These are phyloP conservation scores for Cystoderma amianthinum DNA, from an alignment of 768 basidiomycete species.

Conservation along the genomic window DNA sequence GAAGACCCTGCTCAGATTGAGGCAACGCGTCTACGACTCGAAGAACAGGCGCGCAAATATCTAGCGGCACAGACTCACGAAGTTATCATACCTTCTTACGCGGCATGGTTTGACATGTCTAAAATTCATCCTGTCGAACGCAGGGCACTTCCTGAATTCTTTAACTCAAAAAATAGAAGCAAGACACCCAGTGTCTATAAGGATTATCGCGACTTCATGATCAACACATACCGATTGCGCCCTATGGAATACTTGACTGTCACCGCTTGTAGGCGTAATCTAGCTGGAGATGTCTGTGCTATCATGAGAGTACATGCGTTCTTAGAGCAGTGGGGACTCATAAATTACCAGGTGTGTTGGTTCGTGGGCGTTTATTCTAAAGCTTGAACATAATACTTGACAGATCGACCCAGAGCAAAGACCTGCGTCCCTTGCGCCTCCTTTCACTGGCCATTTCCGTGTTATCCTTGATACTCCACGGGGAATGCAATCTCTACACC, in stretches of 20 bases:
- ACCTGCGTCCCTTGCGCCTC: constrained; percentile 90
- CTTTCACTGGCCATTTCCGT: constrained; percentile 98
- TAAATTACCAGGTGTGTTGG: constrained; percentile 89
- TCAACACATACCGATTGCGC: constrained; percentile 93
- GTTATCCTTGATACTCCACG: constrained; percentile 96
- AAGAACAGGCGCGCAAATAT: constrained; percentile 88
- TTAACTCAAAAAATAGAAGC: constrained; percentile 88
- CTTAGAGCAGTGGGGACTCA: constrained; percentile 96
- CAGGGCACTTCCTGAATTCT: constrained; percentile 94
- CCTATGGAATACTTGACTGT: constrained; percentile 96
- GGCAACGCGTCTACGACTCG: constrained; percentile 70
- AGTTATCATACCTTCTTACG: constrained; percentile 94
- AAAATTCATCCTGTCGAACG: constrained; percentile 90
- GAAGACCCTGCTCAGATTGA: constrained; percentile 83
- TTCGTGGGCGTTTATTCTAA: neutral
- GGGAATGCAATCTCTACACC: constrained; percentile 89
- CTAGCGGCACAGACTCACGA: constrained; percentile 97
- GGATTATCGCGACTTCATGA: constrained; percentile 99
- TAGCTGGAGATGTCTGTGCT: constrained; percentile 97
- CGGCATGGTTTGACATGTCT: constrained; percentile 97
- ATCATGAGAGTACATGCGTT: constrained; percentile 99
- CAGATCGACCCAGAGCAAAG: constrained; percentile 97
- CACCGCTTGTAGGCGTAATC: constrained; percentile 91
- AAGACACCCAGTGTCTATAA: constrained; percentile 98
- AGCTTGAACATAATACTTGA: constrained; percentile 3